phyloP scores from a whole-genome alignment of 2,329 filamentous ascomycete genomes.

The Aspergillus brunneoviolaceus region DNA sequence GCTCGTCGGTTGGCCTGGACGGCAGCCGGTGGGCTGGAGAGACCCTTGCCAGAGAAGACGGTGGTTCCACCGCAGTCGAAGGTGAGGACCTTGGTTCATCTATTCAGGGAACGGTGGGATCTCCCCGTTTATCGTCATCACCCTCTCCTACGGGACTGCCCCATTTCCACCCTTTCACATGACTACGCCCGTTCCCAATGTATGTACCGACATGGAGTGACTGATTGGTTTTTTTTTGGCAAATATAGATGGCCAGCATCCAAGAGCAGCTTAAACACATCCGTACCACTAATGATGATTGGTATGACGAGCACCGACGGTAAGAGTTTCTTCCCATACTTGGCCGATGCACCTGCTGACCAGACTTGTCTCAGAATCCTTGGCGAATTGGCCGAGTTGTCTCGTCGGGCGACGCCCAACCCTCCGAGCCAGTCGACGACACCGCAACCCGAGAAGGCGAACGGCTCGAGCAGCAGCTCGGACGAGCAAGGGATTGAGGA shows the following conservation, averaged over 20 bases:
- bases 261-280: constrained; percentile 49
- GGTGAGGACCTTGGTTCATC: constrained; percentile 50
- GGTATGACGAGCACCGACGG: constrained; percentile 46
- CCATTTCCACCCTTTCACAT: constrained; percentile 32
- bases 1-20: constrained; percentile 32
- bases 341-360: constrained; percentile 9
- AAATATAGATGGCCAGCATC: constrained; percentile 48
- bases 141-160: constrained; percentile 28
- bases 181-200: constrained; percentile 26
- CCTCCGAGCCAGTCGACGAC: constrained; percentile 31
- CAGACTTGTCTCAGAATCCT: constrained; percentile 33
- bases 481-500: constrained; percentile 12
- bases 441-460: constrained; percentile 26
- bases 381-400: constrained; percentile 38
- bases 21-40: constrained; percentile 45
- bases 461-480: constrained; percentile 6
- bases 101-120: constrained; percentile 50
- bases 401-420: constrained; percentile 31
- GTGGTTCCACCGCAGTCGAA: constrained; percentile 41
- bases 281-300: constrained; percentile 45
- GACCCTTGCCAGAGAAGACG: constrained; percentile 28
- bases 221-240: constrained; percentile 16
- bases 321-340: constrained; percentile 22
- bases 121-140: constrained; percentile 39
- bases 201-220: constrained; percentile 7